Conservation (phyloP, 371 early-diverging fungal species). For the Cokeromyces recurvatus region DNA sequence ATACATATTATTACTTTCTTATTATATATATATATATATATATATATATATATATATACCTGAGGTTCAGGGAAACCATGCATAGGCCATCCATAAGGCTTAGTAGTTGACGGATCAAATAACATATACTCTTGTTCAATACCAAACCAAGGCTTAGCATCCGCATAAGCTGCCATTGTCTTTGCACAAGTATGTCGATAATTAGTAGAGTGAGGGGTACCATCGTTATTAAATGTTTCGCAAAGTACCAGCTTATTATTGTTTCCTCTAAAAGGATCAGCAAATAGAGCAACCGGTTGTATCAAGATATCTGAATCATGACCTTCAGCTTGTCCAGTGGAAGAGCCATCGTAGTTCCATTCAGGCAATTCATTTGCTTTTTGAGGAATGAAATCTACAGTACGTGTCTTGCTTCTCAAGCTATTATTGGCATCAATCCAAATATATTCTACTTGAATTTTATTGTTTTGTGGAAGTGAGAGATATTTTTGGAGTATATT, state of each 20-base stretch:
- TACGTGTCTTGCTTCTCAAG: constrained; percentile 47
- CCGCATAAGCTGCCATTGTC: constrained; percentile 42
- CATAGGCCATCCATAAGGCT: constrained; percentile 57
- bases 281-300: constrained; percentile 50
- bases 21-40: no score
- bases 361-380: constrained; percentile 44
- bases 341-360: constrained; percentile 65
- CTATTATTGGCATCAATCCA: constrained; percentile 56
- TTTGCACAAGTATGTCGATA: constrained; percentile 42
- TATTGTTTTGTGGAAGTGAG: constrained; percentile 46
- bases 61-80: constrained; percentile 60
- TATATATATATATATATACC: no score
- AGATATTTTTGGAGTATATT: constrained; percentile 51
- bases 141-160: constrained; percentile 56
- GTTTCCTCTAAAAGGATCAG: constrained; percentile 61
- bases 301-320: constrained; percentile 60
- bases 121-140: constrained; percentile 63
- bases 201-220: constrained; percentile 57
- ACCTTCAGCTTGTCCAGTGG: constrained; percentile 58
- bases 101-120: constrained; percentile 47
- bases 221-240: constrained; percentile 52
- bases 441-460: constrained; percentile 55
- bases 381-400: constrained; percentile 38
- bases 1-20: no score
- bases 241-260: constrained; percentile 58